Evolutionary conservation across 1,139 yeast species (phyloP).

Genomic region (Debaryomyces sp.): DNA sequence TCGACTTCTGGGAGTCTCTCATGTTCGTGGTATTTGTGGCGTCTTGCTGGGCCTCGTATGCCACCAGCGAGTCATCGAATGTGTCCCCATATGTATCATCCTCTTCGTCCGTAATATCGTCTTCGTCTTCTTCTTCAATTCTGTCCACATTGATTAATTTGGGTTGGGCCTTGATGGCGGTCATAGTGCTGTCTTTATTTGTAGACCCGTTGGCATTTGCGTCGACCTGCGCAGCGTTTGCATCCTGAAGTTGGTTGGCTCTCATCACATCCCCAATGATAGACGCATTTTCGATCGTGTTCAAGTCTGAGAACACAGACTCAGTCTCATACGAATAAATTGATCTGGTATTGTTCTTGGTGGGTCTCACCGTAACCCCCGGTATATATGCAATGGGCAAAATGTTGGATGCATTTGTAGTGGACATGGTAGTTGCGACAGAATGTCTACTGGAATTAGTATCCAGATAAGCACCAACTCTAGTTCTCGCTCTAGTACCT

Average conservation of each 20-base stretch:
- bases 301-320: constrained; percentile 54
- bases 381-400: constrained; percentile 95
- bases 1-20: constrained; percentile 4
- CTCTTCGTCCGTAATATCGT: constrained; percentile 27
- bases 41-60: background rate
- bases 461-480: constrained; percentile 25
- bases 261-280: constrained; percentile 52
- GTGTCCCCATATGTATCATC: constrained; percentile 14
- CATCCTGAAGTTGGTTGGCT: constrained; percentile 22
- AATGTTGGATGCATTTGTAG: constrained; percentile 79
- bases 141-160: constrained; percentile 61
- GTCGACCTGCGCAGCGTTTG: constrained; percentile 6
- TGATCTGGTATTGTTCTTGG: constrained; percentile 48
- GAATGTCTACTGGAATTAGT: constrained; percentile 37
- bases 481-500: constrained; percentile 10
- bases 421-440: constrained; percentile 64
- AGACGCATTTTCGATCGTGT: constrained; percentile 56
- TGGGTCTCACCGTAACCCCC: constrained; percentile 76
- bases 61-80: background rate
- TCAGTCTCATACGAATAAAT: constrained; percentile 54
- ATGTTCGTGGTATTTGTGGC: constrained; percentile 1
- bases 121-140: constrained; percentile 55
- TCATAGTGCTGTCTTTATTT: constrained; percentile 42
- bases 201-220: constrained; percentile 1
- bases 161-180: constrained; percentile 75